These are phyloP conservation scores for Botryotinia globosa DNA, from an alignment of 2,329 filamentous ascomycete species.

Conservation along the genomic window DNA sequence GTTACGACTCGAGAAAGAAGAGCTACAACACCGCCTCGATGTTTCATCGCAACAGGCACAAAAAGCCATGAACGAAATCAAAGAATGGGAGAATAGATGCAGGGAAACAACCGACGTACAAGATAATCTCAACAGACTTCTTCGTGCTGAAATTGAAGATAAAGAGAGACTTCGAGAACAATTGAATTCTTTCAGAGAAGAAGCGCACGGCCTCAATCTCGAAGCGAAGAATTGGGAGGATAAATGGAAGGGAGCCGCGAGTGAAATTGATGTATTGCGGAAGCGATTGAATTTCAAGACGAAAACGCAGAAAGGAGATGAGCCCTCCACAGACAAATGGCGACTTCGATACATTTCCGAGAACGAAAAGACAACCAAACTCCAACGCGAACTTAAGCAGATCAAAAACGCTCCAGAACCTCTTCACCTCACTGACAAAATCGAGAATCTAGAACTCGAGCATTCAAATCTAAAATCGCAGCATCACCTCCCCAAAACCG, in stretches of 20 bases:
- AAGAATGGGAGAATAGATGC: background rate
- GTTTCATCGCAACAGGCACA: background rate
- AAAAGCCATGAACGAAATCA: background rate
- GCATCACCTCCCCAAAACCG: too few relatives aligned
- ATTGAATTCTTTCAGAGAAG: background rate
- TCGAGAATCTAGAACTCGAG: background rate
- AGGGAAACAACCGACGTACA: background rate
- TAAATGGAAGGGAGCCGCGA: background rate
- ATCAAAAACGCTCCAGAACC: background rate
- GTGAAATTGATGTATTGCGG: background rate
- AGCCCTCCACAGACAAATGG: background rate
- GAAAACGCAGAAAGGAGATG: too few relatives aligned
- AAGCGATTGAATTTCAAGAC: background rate
- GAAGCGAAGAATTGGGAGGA: background rate
- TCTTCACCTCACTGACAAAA: background rate
- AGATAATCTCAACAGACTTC: background rate
- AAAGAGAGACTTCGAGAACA: background rate
- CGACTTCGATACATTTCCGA: background rate
- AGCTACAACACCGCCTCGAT: background rate
- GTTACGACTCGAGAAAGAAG: background rate
- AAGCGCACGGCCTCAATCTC: background rate
- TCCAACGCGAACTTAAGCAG: background rate
- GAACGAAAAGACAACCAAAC: background rate
- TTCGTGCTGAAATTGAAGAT: background rate
- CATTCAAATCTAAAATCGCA: too few relatives aligned